Evolutionary conservation across 768 basidiomycete species (phyloP).

Genomic region (Tulasnella sp.): DNA sequence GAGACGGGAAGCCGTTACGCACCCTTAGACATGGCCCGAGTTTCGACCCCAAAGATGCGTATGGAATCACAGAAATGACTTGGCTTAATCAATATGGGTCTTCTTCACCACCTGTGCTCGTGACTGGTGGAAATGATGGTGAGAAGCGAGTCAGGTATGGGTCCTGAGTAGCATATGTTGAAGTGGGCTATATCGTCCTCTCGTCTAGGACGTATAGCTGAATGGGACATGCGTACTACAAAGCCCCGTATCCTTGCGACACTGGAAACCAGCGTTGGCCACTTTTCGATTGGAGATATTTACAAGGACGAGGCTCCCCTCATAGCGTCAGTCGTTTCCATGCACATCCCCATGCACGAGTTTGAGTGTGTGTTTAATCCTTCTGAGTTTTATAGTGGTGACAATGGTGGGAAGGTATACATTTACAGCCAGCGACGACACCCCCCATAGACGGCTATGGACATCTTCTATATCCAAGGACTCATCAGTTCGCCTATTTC

Average conservation of each 20-base stretch:
- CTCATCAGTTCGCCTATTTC: too few relatives aligned
- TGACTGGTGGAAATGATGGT: slow-evolving; percentile 16
- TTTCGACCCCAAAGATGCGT: background rate
- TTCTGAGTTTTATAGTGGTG: background rate
- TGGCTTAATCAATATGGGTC: slow-evolving; percentile 5
- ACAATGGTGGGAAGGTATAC: slow-evolving; percentile 11
- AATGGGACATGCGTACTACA: slow-evolving; percentile 6
- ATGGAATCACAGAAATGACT: slow-evolving; percentile 9
- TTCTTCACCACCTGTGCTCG: slow-evolving; percentile 6
- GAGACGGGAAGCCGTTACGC: background rate
- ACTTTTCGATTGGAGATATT: slow-evolving; percentile 3
- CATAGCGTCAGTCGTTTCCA: slow-evolving; percentile 1
- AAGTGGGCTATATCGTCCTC: background rate
- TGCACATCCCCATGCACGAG: too few relatives aligned
- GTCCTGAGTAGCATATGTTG: too few relatives aligned
- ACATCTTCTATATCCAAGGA: too few relatives aligned
- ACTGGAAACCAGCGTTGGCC: slow-evolving; percentile 10
- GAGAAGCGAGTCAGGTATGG: background rate
- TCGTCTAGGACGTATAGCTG: background rate
- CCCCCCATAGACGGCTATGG: too few relatives aligned
- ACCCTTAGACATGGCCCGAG: background rate
- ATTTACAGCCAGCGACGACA: background rate
- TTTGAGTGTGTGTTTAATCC: background rate
- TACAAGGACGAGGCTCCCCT: slow-evolving; percentile 8
- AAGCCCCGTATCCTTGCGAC: background rate